Evolutionary conservation across 768 basidiomycete genomes (phyloP), one percentile per base, ranked within the genome.

Genomic region (Tylopilus intermedius): DNA sequence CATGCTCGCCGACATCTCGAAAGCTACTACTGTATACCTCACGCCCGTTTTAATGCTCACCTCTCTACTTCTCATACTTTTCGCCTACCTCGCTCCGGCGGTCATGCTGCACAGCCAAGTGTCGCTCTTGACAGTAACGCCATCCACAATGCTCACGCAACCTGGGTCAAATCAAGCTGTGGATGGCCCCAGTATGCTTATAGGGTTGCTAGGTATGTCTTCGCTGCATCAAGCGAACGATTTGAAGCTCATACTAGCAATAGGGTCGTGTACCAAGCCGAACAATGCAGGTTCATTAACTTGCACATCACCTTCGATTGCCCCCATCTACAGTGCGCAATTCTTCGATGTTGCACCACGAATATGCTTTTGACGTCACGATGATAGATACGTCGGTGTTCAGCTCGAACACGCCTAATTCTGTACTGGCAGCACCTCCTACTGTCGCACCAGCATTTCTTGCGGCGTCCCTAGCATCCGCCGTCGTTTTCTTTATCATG

Each of bases 1-100:
- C 44, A 91, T 90, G 89, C 82, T 90, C 62, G 72, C 81, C 55
- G 78, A 80, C 58, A 75, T 88, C 39, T 84, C 86, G 13, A 88
- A 83, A 75, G 78, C 79, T 50, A 72, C 81, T 58, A 82, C 79
- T 49, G 73, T 86, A 48, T 88, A 84, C 63, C 75, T 90, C 47
- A 76, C 86, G 2, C 85, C 86, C 22, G 22, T 87, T 5, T 70
- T 90, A 45, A 76, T 80, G 55, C 70, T 90, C 40, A 81, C 87
- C 5, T 79, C 86, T 9, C 70, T 86, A 45, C 59, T 90, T 32
- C 79, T 91, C 39, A 73, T 80, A 4, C 63, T 88, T 2, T 80
- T 91, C 56, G 77, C 82, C 4, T 87, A 80, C 56, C 70, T 88
- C n/a, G 79, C 89, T 0, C 89, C 89, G 0, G 73, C 72, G 5